Conservation (phyloP, 176 grass and related monocot species). For the Bromus sterilis region DNA sequence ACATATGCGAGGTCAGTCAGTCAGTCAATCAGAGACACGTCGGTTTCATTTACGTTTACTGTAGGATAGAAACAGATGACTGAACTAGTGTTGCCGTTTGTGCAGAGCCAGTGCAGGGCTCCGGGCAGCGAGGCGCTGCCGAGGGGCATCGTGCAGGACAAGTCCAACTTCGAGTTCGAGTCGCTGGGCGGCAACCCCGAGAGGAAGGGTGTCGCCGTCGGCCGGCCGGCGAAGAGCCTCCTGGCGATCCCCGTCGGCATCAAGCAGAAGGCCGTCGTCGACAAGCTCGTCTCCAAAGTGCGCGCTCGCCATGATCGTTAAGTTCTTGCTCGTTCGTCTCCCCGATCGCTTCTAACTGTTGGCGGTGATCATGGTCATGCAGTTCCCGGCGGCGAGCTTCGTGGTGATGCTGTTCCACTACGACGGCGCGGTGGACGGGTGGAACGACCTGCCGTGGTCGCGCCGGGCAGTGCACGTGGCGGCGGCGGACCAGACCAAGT, state of each 20-base stretch:
- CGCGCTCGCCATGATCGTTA: constrained; percentile 29
- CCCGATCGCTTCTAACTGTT: not conserved
- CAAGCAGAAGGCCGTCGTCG: constrained; percentile 66
- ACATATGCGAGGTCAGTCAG: constrained; percentile 25
- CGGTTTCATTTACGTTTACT: too few relatives aligned
- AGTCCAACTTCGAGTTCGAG: constrained; percentile 69
- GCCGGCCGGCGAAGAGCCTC: constrained; percentile 47
- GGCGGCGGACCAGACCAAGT: constrained; percentile 73
- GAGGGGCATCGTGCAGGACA: constrained; percentile 64
- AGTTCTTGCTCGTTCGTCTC: not conserved
- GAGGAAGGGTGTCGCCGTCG: not conserved
- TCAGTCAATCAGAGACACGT: not conserved
- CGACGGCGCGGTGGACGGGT: constrained; percentile 62
- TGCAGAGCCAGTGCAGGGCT: constrained; percentile 46
- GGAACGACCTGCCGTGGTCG: constrained; percentile 58
- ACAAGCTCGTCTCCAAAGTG: constrained; percentile 79
- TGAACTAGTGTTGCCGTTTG: constrained; percentile 6
- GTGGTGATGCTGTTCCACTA: constrained; percentile 85
- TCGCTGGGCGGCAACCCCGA: constrained; percentile 43
- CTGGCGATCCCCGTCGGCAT: constrained; percentile 78
- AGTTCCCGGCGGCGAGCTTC: constrained; percentile 56
- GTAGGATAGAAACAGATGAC: too few relatives aligned
- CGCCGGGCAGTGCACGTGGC: constrained; percentile 50
- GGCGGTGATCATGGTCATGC: not conserved
- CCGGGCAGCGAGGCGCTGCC: constrained; percentile 72